Percentiles rank a stretch among this genome's conserved stretches.
phyloP scores from a whole-genome alignment of 805 yeast species.

The Ogataea naganishii region DNA sequence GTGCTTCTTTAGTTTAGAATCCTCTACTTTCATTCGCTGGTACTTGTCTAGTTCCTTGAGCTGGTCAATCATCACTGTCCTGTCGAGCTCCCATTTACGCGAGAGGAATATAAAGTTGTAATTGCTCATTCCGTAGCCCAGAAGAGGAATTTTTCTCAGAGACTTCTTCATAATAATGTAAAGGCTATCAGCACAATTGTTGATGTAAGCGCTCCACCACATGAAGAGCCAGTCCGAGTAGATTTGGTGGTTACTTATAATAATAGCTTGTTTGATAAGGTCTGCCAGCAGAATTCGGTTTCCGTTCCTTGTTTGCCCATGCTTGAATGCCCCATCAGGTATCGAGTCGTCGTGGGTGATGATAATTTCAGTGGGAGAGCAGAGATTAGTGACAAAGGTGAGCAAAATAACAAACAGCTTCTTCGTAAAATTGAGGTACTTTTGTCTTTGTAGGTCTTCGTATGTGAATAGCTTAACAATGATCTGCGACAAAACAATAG shows the following conservation, averaged over 20 bases:
- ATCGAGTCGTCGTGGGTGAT: slow-evolving; percentile 38
- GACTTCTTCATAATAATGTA: slow-evolving; percentile 75
- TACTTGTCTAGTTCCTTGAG: slow-evolving; percentile 38
- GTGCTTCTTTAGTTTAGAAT: slow-evolving; percentile 32
- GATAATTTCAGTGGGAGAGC: slow-evolving; percentile 44
- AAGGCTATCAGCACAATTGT: slow-evolving; percentile 54
- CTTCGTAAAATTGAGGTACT: slow-evolving; percentile 45
- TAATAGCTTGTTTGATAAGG: slow-evolving; percentile 24
- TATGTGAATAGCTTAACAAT: slow-evolving; percentile 24
- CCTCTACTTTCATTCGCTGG: slow-evolving; percentile 13
- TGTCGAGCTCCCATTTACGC: slow-evolving; percentile 82
- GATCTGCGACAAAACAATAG: slow-evolving; percentile 41
- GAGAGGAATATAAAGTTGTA: slow-evolving; percentile 73
- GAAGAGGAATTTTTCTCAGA: slow-evolving; percentile 55
- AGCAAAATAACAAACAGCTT: slow-evolving; percentile 47
- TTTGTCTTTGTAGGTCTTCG: slow-evolving; percentile 28
- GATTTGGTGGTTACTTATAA: slow-evolving; percentile 87
- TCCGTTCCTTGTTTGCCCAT: slow-evolving; percentile 15
- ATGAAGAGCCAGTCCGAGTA: slow-evolving; percentile 89
- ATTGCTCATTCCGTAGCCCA: slow-evolving; percentile 81
- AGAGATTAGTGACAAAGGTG: slow-evolving; percentile 37
- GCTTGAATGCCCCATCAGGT: slow-evolving; percentile 24
- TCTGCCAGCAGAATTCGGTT: slow-evolving; percentile 5
- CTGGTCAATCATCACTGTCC: slow-evolving; percentile 43
- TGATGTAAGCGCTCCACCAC: slow-evolving; percentile 79